Evolutionary conservation across 257 asterid species (phyloP).

Genomic region (Gentiana dahurica): DNA sequence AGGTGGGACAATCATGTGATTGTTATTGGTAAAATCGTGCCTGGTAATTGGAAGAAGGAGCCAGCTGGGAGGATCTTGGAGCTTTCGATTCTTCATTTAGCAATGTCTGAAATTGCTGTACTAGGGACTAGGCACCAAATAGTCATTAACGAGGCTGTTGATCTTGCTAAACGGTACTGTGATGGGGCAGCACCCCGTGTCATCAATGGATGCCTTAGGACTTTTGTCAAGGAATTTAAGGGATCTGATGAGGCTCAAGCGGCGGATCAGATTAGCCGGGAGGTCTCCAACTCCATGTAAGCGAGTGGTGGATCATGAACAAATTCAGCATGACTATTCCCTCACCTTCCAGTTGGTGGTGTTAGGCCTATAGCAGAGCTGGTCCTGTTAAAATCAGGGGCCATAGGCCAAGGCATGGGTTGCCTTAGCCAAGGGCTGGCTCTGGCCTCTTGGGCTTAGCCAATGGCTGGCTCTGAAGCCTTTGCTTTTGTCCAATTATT

Average conservation of each 20-base stretch:
- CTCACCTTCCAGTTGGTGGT: not conserved
- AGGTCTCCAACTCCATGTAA: not conserved
- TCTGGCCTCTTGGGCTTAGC: not conserved
- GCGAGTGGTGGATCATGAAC: not conserved
- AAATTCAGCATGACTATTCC: too few relatives aligned
- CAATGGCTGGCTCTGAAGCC: too few relatives aligned
- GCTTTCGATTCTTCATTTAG: slow-evolving; percentile 78
- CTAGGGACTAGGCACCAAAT: slow-evolving; percentile 85
- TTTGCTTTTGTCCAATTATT: too few relatives aligned
- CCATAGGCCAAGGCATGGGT: not conserved
- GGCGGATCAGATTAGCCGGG: not conserved
- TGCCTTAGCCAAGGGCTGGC: not conserved
- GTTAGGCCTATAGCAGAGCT: not conserved
- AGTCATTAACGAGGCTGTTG: slow-evolving; percentile 96
- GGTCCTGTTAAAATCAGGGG: too few relatives aligned
- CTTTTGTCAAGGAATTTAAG: slow-evolving; percentile 39
- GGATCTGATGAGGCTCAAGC: slow-evolving; percentile 10
- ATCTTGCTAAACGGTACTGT: slow-evolving; percentile 93
- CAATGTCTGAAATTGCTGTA: slow-evolving; percentile 86
- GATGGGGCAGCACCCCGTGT: slow-evolving; percentile 95
- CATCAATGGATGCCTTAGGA: slow-evolving; percentile 81
- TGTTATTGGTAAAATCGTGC: slow-evolving; percentile 63
- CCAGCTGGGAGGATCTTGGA: slow-evolving; percentile 88
- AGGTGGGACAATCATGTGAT: slow-evolving; percentile 73
- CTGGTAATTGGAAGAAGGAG: slow-evolving; percentile 73